These are phyloP conservation scores for Datura wrightii DNA, from an alignment of 257 asterid genomes.

Conservation along the genomic window DNA sequence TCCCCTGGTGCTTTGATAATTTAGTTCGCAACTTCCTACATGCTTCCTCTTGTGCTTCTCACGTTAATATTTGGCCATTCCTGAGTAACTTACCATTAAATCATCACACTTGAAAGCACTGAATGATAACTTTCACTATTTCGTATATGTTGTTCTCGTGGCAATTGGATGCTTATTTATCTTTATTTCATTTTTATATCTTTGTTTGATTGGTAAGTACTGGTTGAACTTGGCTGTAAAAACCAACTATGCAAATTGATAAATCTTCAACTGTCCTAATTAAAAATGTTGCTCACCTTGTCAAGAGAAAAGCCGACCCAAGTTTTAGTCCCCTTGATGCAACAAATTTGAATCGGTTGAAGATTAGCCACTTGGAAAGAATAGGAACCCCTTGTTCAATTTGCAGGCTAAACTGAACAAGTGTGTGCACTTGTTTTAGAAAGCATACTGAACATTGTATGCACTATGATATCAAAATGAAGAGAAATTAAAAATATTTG, in stretches of 20 bases:
- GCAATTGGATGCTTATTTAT: constrained; percentile 22
- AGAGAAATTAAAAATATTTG: neutral
- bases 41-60: constrained; percentile 11
- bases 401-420: constrained; percentile 82
- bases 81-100: neutral
- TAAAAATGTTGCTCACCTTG: constrained; percentile 60
- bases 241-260: neutral
- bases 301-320: constrained; percentile 86
- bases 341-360: constrained; percentile 86
- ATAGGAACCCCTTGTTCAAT: constrained; percentile 97
- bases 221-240: neutral
- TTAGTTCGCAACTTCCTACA: constrained; percentile 9
- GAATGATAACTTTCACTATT: neutral
- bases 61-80: neutral
- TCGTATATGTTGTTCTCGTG: neutral
- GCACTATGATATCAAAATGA: neutral
- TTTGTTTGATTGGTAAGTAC: neutral
- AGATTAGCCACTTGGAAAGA: constrained; percentile 88
- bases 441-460: constrained; percentile 21
- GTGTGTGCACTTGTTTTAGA: constrained; percentile 31
- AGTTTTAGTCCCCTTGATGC: constrained; percentile 84
- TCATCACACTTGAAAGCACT: constrained; percentile 25
- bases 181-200: neutral
- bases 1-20: neutral
- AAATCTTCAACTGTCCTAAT: neutral